phyloP scores from a whole-genome alignment of 257 asterid species.

The Perilla frutescens region DNA sequence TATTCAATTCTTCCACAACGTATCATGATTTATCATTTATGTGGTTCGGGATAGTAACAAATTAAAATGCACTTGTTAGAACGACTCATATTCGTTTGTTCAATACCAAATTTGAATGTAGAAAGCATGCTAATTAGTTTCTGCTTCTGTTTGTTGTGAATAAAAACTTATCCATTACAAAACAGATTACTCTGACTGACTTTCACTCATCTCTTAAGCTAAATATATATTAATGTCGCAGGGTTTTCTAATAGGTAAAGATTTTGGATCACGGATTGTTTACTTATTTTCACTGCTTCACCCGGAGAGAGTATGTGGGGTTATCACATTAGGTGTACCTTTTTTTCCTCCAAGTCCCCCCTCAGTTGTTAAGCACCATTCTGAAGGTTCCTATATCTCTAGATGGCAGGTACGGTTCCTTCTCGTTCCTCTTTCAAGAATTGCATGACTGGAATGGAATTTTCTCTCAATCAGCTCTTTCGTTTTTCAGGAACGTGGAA shows the following conservation, averaged over 20 bases:
- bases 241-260: conserved; percentile 61
- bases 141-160: neutral
- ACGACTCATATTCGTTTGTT: neutral
- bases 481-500: conserved; percentile 44
- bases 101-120: neutral
- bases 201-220: no score
- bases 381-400: conserved; percentile 50
- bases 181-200: no score
- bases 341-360: conserved; percentile 48
- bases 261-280: conserved; percentile 61
- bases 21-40: no score
- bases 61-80: neutral
- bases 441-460: neutral
- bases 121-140: neutral
- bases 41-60: no score
- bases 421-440: neutral
- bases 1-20: no score
- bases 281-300: conserved; percentile 51
- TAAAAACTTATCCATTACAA: neutral
- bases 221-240: conserved; percentile 2
- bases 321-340: conserved; percentile 62
- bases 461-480: neutral
- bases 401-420: conserved; percentile 50
- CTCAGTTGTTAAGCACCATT: conserved; percentile 19
- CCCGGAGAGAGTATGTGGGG: conserved; percentile 49